Evolutionary conservation across 805 yeast genomes (phyloP), one percentile per base, ranked within the genome.

Genomic region (Limtongia smithiae): DNA sequence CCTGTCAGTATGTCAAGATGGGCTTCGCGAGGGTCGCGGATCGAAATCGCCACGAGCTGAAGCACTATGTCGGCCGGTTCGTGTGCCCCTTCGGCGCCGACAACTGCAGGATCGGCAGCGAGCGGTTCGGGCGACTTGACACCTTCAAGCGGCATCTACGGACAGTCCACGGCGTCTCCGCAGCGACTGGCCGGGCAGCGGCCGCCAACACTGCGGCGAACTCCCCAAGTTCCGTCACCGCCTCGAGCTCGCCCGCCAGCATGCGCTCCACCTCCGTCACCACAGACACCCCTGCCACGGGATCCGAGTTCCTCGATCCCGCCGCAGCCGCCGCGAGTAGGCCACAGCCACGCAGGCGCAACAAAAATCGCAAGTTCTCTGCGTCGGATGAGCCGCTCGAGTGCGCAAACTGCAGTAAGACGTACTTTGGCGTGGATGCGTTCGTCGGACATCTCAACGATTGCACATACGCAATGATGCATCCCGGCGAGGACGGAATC

Each of bases 401-500:
- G 5, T 52, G 57, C 40, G 17, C n/a, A 15, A 52, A 52, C 31
- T 52, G 54, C 32, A 33, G 18, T 12, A 27, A 30, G 21, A 12
- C 22, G 1, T 52, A 45, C 32, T 27, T 14, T 9, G 57, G 46
- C 22, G 54, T 50, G 8, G 54, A 40, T 24, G 30, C 37, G 27
- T 52, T 52, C 22, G 30, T 41, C 15, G 48, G 30, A 8, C 54
- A 52, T 32, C 25, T 52, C 38, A 52, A 52, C 21, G 57, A 50
- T 17, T 52, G 57, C 28, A 52, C 57, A n/a, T 52, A 49, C 40
- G 50, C 50, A 15, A 15, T 52, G 12, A 52, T 49, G 54, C 57
- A 50, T 38, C 51, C 54, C 3, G 51, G 36, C 9, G 57, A 49
- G 21, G 17, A 20, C 1, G 37, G n/a, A n/a, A n/a, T n/a, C n/a